A percentile compares a stretch with the other conserved stretches of the same genome.
Conservation (phyloP, 305 asterid species). For the Fraxinus latifolia region DNA sequence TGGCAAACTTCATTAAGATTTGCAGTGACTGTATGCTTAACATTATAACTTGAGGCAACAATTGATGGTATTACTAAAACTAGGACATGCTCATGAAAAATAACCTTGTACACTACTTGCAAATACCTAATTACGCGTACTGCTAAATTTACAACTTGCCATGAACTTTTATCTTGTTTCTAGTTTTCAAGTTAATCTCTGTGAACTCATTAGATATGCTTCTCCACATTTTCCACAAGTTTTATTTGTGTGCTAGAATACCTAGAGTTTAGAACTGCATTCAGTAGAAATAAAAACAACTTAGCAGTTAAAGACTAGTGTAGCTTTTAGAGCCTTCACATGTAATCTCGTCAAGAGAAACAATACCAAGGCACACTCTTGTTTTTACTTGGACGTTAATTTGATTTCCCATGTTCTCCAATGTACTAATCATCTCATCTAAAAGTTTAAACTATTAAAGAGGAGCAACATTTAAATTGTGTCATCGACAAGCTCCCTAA, state of each 20-base stretch:
- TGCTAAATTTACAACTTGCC: not conserved
- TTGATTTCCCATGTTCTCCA: not conserved
- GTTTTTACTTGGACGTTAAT: not conserved
- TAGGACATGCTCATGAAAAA: not conserved
- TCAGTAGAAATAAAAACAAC: not conserved
- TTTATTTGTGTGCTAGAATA: not conserved
- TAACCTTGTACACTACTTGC: not conserved
- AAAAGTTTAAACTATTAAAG: not conserved
- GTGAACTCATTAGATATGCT: not conserved
- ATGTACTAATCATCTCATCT: not conserved
- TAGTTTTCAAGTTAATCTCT: not conserved
- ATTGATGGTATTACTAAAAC: not conserved
- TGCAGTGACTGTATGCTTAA: not conserved
- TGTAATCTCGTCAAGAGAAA: not conserved
- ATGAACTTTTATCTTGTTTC: not conserved
- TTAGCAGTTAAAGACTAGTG: not conserved
- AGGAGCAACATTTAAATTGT: not conserved
- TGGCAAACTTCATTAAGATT: not conserved
- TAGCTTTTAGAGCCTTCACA: not conserved
- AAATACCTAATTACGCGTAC: not conserved
- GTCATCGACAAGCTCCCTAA: not conserved
- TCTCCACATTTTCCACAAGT: not conserved
- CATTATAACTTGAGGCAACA: not conserved
- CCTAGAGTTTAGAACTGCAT: not conserved
- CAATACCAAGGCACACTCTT: not conserved